A percentile compares a stretch with the other conserved stretches of the same genome.
Evolutionary conservation across 1,284 basidiomycete species (phyloP).

Genomic region (Coriolopsis trogii): DNA sequence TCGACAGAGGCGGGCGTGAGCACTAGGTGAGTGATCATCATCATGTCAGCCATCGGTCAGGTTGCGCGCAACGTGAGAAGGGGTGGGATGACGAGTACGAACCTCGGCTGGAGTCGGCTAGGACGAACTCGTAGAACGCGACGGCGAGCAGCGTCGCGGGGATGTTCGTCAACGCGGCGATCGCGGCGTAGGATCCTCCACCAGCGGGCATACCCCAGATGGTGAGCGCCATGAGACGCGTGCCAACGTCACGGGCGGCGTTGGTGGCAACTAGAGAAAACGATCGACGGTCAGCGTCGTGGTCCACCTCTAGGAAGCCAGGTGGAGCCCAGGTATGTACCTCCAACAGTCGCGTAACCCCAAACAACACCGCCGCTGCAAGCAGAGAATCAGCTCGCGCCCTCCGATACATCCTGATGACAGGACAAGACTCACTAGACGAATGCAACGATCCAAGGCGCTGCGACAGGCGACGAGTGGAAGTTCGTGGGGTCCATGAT

Average conservation of each 20-base stretch:
- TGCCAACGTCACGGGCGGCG: constrained; percentile 68
- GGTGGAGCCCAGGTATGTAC: constrained; percentile 37
- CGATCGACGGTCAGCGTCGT: neutral
- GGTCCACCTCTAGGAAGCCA: neutral
- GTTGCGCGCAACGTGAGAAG: neutral
- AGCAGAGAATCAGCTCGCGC: neutral
- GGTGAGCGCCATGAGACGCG: constrained; percentile 57
- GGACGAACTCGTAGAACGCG: constrained; percentile 54
- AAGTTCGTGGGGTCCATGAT: constrained; percentile 65
- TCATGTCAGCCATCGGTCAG: neutral
- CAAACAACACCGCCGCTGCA: constrained; percentile 57
- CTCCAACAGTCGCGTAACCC: constrained; percentile 55
- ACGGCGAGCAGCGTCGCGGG: constrained; percentile 58
- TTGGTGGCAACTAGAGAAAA: constrained; percentile 55
- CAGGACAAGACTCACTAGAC: constrained; percentile 49
- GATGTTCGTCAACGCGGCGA: constrained; percentile 67
- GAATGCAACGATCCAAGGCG: constrained; percentile 55
- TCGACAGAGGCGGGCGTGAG: constrained; percentile 28
- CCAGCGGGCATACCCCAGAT: constrained; percentile 59
- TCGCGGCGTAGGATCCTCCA: constrained; percentile 62
- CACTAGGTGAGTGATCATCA: constrained; percentile 26
- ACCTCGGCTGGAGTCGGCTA: constrained; percentile 57
- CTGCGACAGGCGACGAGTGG: constrained; percentile 52
- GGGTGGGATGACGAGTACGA: constrained; percentile 3
- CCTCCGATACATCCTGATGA: neutral